Percentiles rank a stretch among this genome's conserved stretches.
phyloP scores from a whole-genome alignment of 257 asterid genomes.

The Solanum pinnatisectum region DNA sequence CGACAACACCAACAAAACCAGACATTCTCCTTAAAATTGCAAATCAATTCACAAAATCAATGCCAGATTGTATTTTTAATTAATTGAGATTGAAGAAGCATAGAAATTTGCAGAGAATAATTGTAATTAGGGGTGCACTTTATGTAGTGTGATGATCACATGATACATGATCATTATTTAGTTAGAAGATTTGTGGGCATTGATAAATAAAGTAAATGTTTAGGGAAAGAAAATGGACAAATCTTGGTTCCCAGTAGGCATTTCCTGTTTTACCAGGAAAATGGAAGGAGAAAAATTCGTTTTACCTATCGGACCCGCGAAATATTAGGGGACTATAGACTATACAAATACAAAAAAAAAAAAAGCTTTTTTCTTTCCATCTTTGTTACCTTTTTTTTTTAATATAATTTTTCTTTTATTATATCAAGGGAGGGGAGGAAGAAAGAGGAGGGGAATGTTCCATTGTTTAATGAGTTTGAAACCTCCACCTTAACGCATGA shows the following conservation, averaged over 20 bases:
- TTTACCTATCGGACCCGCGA: slow-evolving; percentile 20
- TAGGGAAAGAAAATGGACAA: neutral
- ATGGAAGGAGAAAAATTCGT: slow-evolving; percentile 13
- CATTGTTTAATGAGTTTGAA: neutral
- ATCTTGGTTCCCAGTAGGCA: neutral
- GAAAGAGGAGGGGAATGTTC: neutral
- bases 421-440: neutral
- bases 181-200: neutral
- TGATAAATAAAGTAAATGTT: neutral
- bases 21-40: slow-evolving; percentile 28
- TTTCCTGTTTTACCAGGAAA: neutral
- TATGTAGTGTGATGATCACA: neutral
- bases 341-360: neutral
- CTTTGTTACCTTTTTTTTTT: neutral
- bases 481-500: neutral
- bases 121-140: neutral
- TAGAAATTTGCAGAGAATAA: neutral
- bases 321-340: slow-evolving; percentile 1
- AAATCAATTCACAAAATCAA: neutral
- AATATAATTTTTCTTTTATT: no score
- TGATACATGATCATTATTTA: neutral
- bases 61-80: neutral
- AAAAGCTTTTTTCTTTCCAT: neutral
- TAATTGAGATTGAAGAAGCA: neutral
- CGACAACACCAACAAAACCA: slow-evolving; percentile 49